Evolutionary conservation across 1,284 basidiomycete species (phyloP).

Genomic region (Heimioporus punctisporus): DNA sequence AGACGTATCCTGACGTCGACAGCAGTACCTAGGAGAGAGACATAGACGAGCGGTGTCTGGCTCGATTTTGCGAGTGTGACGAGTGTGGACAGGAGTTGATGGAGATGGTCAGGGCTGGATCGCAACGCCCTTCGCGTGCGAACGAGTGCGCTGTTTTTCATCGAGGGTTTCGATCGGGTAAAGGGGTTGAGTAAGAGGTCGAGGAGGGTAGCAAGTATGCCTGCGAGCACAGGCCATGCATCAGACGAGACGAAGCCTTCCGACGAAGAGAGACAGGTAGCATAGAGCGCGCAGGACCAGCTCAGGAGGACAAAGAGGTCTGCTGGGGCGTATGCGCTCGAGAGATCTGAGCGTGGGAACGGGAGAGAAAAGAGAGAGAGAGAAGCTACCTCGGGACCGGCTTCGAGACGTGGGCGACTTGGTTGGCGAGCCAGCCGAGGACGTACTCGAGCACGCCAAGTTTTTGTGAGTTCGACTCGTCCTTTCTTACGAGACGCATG

Average conservation of each 20-base stretch:
- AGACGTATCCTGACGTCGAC: conserved; percentile 64
- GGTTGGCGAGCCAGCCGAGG: conserved; percentile 70
- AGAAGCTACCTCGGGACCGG: too few species aligned
- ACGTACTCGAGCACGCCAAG: conserved; percentile 69
- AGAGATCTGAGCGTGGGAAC: too few species aligned
- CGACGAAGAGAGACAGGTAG: conserved; percentile 46
- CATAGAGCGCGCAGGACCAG: conserved; percentile 74
- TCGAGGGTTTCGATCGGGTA: conserved; percentile 53
- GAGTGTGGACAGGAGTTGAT: conserved; percentile 50
- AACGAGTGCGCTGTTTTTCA: conserved; percentile 63
- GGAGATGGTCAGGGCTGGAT: conserved; percentile 51
- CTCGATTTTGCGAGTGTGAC: conserved; percentile 51
- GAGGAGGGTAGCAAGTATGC: conserved; percentile 57
- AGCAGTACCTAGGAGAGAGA: conserved; percentile 60
- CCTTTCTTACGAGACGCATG: conserved; percentile 60
- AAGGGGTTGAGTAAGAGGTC: conserved; percentile 58
- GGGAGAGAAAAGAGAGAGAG: too few species aligned
- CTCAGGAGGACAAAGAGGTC: conserved; percentile 73
- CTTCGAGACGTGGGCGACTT: conserved; percentile 59
- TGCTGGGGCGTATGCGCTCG: conserved; percentile 50
- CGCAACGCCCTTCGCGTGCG: conserved; percentile 65
- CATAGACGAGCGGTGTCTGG: conserved; percentile 46
- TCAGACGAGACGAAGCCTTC: conserved; percentile 46
- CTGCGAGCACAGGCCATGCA: conserved; percentile 52
- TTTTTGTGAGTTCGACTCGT: conserved; percentile 47